phyloP scores from a whole-genome alignment of 768 basidiomycete species.

The Stropharia rugosoannulata region DNA sequence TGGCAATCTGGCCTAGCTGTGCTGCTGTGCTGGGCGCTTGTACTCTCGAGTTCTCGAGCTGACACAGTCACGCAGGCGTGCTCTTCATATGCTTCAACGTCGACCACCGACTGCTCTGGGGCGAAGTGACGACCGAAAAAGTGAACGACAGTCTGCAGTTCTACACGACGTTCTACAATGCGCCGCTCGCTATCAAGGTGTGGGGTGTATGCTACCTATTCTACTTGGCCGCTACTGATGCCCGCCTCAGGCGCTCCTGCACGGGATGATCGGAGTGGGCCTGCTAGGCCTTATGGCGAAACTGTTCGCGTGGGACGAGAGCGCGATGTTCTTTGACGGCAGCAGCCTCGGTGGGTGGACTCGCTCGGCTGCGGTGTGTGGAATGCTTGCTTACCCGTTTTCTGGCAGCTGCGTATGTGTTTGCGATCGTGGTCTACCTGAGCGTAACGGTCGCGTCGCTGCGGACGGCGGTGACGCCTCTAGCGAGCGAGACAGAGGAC shows the following conservation, averaged over 20 bases:
- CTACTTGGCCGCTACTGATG: not conserved
- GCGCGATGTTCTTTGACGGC: conserved; percentile 94
- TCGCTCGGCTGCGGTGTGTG: not conserved
- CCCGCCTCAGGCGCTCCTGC: conserved; percentile 71
- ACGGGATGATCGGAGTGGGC: conserved; percentile 81
- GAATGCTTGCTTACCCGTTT: not conserved
- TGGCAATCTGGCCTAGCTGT: too few relatives aligned
- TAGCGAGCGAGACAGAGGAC: conserved; percentile 51
- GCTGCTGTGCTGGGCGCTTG: not conserved
- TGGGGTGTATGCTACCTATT: conserved; percentile 14
- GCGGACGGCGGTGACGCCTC: conserved; percentile 69
- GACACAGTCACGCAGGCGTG: conserved; percentile 48
- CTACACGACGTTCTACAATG: conserved; percentile 90
- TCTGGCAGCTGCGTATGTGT: conserved; percentile 66
- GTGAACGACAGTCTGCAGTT: conserved; percentile 82
- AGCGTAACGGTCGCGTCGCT: conserved; percentile 79
- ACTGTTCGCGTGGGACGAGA: conserved; percentile 86
- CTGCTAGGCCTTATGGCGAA: conserved; percentile 75
- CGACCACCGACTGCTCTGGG: conserved; percentile 84
- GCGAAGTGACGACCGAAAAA: conserved; percentile 58
- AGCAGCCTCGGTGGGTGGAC: conserved; percentile 74
- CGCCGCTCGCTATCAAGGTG: conserved; percentile 93
- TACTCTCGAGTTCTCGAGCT: not conserved
- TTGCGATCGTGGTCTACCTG: conserved; percentile 77
- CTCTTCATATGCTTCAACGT: conserved; percentile 84